Conservation (phyloP, 805 yeast genomes). For the Myxozyma sirexii region DNA sequence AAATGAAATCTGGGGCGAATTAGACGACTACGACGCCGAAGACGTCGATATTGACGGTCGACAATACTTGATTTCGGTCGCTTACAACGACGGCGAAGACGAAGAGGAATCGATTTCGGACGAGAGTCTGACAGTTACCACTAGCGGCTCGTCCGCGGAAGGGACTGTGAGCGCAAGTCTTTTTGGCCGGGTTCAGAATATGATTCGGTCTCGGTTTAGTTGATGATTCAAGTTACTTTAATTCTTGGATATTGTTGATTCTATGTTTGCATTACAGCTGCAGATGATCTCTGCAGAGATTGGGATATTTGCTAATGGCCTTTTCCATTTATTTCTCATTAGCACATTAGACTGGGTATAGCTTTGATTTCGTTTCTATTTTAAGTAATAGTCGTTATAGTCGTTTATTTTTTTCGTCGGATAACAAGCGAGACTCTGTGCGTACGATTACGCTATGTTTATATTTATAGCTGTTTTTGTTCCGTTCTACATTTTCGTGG, state of each 20-base stretch:
- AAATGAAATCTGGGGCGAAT: conserved; percentile 31
- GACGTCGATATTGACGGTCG: conserved; percentile 17
- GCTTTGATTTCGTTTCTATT: not conserved
- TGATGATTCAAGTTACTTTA: not conserved
- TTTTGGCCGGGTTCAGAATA: conserved; percentile 19
- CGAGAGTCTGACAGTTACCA: conserved; percentile 27
- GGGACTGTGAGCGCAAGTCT: not conserved
- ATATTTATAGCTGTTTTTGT: too few species aligned
- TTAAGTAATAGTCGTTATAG: not conserved
- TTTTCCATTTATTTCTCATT: not conserved
- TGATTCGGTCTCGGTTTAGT: conserved; percentile 16
- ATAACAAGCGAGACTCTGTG: not conserved
- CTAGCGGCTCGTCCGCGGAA: conserved; percentile 8
- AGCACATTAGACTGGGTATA: not conserved
- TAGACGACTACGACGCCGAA: conserved; percentile 30
- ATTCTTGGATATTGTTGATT: not conserved
- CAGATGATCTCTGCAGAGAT: not conserved
- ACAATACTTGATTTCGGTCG: conserved; percentile 24
- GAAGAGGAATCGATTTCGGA: conserved; percentile 30
- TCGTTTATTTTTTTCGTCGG: not conserved
- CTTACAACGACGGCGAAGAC: conserved; percentile 18
- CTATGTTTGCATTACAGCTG: not conserved
- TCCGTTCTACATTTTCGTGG: too few species aligned
- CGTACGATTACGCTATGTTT: not conserved
- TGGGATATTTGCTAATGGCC: not conserved